phyloP scores from a whole-genome alignment of 2,329 filamentous ascomycete species.

The Colletotrichum liaoningense region DNA sequence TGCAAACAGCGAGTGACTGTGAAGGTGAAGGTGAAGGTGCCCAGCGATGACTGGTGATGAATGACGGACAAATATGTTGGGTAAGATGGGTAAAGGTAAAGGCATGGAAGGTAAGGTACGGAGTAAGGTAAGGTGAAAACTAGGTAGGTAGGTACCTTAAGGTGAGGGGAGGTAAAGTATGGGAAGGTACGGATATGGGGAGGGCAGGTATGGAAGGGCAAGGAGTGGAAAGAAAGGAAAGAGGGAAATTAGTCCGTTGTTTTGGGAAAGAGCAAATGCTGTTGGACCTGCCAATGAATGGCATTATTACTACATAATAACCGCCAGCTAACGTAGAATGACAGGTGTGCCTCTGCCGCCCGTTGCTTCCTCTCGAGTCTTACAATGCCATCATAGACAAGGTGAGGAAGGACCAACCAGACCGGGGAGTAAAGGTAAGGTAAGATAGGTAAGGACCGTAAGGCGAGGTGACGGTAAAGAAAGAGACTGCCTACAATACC shows the following conservation, averaged over 20 bases:
- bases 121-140: too few species aligned
- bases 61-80: background rate
- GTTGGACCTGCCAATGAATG: background rate
- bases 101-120: too few species aligned
- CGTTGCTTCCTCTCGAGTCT: background rate
- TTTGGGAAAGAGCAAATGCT: constrained; percentile 4
- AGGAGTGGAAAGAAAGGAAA: background rate
- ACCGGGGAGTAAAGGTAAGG: background rate
- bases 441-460: background rate
- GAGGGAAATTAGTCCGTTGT: constrained; percentile 12
- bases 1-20: background rate
- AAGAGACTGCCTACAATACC: background rate
- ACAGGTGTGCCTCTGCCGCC: background rate
- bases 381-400: background rate
- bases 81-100: background rate
- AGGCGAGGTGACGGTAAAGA: background rate
- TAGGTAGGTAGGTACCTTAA: too few species aligned
- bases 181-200: too few species aligned
- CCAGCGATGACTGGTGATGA: background rate
- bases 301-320: background rate
- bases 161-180: too few species aligned
- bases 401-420: background rate
- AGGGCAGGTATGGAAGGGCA: background rate
- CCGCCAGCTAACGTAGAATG: background rate
- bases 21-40: background rate